Conservation (phyloP, 495 filamentous ascomycete genomes). For the Coniosporium apollinis region DNA sequence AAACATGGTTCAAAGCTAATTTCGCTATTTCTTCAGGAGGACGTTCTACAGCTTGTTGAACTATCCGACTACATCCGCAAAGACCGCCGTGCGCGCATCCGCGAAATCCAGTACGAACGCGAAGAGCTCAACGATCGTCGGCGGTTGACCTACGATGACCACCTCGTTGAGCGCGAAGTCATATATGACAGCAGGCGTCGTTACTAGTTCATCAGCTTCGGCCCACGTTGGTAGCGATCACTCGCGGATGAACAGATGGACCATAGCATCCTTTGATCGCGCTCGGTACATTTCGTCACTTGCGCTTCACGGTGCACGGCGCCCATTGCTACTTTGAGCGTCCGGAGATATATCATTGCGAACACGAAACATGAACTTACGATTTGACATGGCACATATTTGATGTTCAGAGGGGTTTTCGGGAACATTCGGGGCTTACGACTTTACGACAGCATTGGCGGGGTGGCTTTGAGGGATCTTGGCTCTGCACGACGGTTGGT, state of each 20-base stretch:
- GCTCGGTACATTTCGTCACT: no score
- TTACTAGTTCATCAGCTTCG: not conserved
- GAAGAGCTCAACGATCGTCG: conserved; percentile 22
- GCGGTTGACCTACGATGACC: conserved; percentile 14
- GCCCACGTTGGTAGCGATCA: not conserved
- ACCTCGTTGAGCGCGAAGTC: conserved; percentile 18
- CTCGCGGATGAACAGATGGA: not conserved
- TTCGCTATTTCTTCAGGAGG: conserved; percentile 65
- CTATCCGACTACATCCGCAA: conserved; percentile 67
- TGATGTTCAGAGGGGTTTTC: no score
- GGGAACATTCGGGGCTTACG: no score
- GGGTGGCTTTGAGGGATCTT: no score
- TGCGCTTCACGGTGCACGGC: no score
- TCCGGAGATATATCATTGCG: not conserved
- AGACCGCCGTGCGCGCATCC: conserved; percentile 55
- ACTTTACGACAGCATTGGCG: no score
- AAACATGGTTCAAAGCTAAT: no score
- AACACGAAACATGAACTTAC: not conserved
- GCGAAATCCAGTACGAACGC: conserved; percentile 69
- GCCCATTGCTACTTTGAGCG: no score
- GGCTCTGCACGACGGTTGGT: no score
- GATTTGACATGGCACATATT: no score
- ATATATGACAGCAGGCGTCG: conserved; percentile 11
- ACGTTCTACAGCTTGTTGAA: conserved; percentile 70
- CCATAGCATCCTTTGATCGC: no score